Evolutionary conservation across 768 basidiomycete species (phyloP), one percentile per base, ranked within the genome.

Genomic region (Termitomyces sp.): DNA sequence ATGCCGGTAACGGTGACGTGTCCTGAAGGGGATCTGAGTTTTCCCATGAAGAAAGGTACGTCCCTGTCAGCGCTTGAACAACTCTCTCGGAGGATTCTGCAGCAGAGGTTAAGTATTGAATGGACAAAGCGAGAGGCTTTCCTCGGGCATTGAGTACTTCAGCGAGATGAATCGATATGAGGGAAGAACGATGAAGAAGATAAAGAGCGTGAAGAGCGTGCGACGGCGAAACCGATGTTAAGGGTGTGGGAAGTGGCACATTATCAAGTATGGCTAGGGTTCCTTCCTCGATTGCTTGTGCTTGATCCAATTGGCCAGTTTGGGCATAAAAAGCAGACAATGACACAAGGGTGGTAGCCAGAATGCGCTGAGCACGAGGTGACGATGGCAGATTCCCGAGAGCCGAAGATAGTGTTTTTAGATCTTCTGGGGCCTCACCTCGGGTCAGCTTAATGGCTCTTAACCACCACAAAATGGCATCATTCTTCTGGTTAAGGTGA

Each of bases 141-240:
- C 64, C 68, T 60, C 70, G 76, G 64, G 84, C 84, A 64, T 85
- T 78, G 10, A 82, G 71, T 11, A 92, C 87, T 70, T 92, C 88
- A 0, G 87, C 88, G 14, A 84, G 80, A 65, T 92, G 90, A 13
- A 87, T 75, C 14, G 85, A 85, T 48, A 92, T 70, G 11, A 92
- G 72, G n/a, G 90, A 82, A 16, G 87, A 82, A 41, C 88, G 85
- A 59, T 92, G 89, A 30, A 88, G 78, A 44, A 91, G 71, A 62
- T 81, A 88, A 6, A 88, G 69, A 0, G 76, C 70, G 66, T 91
- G 90, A 40, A 92, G 76, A 5, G 77, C 74, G 55, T 87, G 80
- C 6, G 86, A 79, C 10, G 83, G 75, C 10, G 87, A 75, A 26
- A 77, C 67, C 5, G 76, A 63, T 4, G 76, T 65, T 5, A 76